These are phyloP conservation scores for Ogataea haglerorum DNA, from an alignment of 805 yeast species.

Conservation along the genomic window DNA sequence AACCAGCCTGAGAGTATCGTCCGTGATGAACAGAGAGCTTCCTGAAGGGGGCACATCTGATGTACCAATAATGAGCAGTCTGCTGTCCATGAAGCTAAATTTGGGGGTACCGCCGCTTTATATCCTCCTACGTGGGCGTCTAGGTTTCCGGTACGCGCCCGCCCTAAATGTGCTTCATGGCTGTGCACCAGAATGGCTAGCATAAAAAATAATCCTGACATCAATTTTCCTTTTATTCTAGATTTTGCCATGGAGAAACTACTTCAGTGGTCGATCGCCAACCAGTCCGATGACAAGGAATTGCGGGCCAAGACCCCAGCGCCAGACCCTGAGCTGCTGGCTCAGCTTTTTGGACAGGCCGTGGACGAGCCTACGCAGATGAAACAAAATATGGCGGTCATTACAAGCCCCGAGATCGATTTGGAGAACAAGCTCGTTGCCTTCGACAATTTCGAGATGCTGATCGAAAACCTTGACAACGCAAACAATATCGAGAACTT, in stretches of 20 bases:
- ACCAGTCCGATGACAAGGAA: conserved; percentile 68
- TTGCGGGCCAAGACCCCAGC: conserved; percentile 59
- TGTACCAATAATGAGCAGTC: too few species aligned
- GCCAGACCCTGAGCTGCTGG: conserved; percentile 76
- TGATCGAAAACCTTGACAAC: conserved; percentile 89
- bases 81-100: background rate
- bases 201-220: background rate
- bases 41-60: too few species aligned
- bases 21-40: too few species aligned
- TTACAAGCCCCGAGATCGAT: conserved; percentile 54
- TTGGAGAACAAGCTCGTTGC: conserved; percentile 69
- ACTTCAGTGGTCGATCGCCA: conserved; percentile 86
- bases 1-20: too few species aligned
- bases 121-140: background rate
- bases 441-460: conserved; percentile 87
- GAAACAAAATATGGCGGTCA: conserved; percentile 69
- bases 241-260: conserved; percentile 71
- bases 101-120: background rate
- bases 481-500: conserved; percentile 87
- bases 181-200: background rate
- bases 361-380: conserved; percentile 88
- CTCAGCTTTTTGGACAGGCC: conserved; percentile 68
- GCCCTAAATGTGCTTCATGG: background rate
- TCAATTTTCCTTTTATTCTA: conserved; percentile 3
- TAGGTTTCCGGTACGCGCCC: background rate